Evolutionary conservation across 2,329 filamentous ascomycete genomes (phyloP).

Genomic region (Trichoderma semiorbis): DNA sequence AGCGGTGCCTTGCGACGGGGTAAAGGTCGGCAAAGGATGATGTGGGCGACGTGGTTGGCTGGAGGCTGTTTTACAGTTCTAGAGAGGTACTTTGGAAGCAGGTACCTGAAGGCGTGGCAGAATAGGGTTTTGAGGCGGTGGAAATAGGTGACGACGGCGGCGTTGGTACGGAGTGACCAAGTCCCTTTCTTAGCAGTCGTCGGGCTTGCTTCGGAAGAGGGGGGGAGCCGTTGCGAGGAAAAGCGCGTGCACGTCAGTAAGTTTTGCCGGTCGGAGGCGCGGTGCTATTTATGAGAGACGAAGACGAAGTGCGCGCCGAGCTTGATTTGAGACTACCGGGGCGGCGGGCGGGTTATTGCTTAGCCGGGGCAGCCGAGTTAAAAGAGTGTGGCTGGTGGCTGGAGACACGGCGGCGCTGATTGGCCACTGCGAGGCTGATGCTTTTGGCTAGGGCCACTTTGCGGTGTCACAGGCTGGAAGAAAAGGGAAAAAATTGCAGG

Average conservation of each 20-base stretch:
- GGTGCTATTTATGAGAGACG: slow-evolving; percentile 46
- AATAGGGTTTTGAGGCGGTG: neutral
- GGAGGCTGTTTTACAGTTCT: neutral
- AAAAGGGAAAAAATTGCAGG: neutral
- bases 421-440: neutral
- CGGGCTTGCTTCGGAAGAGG: slow-evolving; percentile 12
- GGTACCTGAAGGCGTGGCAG: neutral
- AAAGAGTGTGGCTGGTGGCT: slow-evolving; percentile 20
- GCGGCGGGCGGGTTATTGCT: slow-evolving; percentile 28
- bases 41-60: slow-evolving; percentile 17
- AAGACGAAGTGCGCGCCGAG: slow-evolving; percentile 34
- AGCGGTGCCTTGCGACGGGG: neutral
- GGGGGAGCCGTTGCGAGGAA: slow-evolving; percentile 38
- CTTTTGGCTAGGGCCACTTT: slow-evolving; percentile 14
- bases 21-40: slow-evolving; percentile 12
- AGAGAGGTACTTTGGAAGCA: neutral
- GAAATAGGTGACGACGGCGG: neutral
- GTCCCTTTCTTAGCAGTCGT: neutral
- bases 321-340: slow-evolving; percentile 40
- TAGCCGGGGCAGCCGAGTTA: slow-evolving; percentile 24
- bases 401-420: neutral
- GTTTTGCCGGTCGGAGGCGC: slow-evolving; percentile 43
- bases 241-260: slow-evolving; percentile 47
- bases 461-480: neutral
- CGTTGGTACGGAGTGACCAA: neutral